Base-by-base conservation (phyloP, 2,329 filamentous ascomycete species). In the Penicillium sp. region DNA sequence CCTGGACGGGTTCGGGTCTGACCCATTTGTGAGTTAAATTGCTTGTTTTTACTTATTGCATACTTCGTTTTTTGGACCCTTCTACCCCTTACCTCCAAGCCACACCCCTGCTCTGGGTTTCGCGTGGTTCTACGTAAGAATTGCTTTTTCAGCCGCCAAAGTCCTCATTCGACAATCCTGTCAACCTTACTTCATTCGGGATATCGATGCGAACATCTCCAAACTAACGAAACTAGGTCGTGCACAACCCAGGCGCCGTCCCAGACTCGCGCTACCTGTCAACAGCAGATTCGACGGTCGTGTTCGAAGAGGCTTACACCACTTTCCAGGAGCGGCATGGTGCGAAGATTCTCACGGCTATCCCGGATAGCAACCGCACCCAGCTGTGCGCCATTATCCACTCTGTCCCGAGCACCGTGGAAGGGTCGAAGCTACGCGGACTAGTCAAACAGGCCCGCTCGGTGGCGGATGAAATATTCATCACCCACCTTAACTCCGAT, bases 161-260 rank as follows among this genome's bases (percentile, higher is more conserved):
- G 25, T 31, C 2, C 13, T 20, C 15, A 33, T 18, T 42, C 38
- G 33, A 44, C 38, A 42, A 42, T 24, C n/a, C 43, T 15, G n/a
- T n/a, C 3, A 28, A 37, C 27, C 3, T 35, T 20, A 9, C 27
- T 29, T 29, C 41, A 45, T 44, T 12, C 18, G 15, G 33, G 6
- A 42, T 37, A 31, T 23, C 8, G 32, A 46, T 23, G 25, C 24
- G 15, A 38, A 39, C 31, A 42, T 39, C 27, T 31, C 13, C n/a
- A 8, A 28, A 40, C 52, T 66, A 41, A 50, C 60, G 7, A 31
- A 29, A 27, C 13, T 47, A 73, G 66, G 60, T 75, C 40, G 66
- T 76, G 29, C 72, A 75, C 58, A 78, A 77, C 52, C 75, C 75
- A 4, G 75, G 75, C 23, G 67, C 69, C 5, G 64, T 76, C 12